Evolutionary conservation across 225 moss, liverwort and hornwort species (phyloP), one percentile per base, ranked within the genome.

Genomic region (Neckera pumila): DNA sequence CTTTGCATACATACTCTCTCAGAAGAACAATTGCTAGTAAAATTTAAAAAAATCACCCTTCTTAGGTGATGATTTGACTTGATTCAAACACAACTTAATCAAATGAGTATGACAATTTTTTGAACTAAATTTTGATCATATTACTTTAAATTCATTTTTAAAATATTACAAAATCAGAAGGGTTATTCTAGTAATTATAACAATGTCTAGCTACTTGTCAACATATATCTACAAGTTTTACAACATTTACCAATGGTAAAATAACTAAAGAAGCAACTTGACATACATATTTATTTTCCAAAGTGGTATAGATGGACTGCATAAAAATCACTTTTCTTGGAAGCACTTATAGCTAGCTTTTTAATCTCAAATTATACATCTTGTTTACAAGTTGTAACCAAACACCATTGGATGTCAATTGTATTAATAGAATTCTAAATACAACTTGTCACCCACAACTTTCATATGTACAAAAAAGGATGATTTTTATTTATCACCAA

Each of bases 141-240:
- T 34, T 34, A 6, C 9, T 14, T 33, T 14, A 21, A 31, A 31
- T 74, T 19, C 12, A 75, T 12, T 0, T 12, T 31, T 6, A 75
- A 4, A 7, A 1, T 49, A n/a, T 22, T 25, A 54, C 0, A 0
- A 75, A 75, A 31, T 31, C 20, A 19, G 0, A 0, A 2, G 3
- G 49, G 1, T 0, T 31, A 20, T 49, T 75, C 2, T 75, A 31
- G 2, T 49, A 2, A 33, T 49, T 4, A 54, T 6, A 14, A 77
- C 15, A 16, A 78, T 56, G 7, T 78, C 15, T 26, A n/a, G 0
- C 3, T 56, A 9, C 2, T 56, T 40, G 12, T n/a, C 59, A 59
- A 40, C 3, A 80, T 59, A 40, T 12, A 27, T 53, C 27, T 30
- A 8, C 5, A 80, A 60, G 2, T 13, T 1, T 42, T 30, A 20